Evolutionary conservation across 2,329 filamentous ascomycete species (phyloP).

Genomic region (Fusarium tricinctum): DNA sequence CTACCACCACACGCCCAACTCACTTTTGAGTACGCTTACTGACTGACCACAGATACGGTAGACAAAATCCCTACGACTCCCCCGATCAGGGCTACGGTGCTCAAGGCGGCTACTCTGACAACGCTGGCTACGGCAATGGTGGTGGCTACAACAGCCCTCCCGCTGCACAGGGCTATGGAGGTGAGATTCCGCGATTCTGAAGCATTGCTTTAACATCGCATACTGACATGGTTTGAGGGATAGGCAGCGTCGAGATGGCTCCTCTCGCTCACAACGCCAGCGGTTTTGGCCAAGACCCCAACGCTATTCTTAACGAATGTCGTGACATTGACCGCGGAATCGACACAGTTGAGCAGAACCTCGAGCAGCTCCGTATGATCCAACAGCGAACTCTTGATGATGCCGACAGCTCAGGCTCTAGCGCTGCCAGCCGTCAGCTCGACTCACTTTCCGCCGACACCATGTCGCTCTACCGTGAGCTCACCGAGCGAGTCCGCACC

Average conservation of each 20-base stretch:
- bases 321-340: constrained; percentile 83
- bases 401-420: constrained; percentile 77
- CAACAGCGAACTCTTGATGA: constrained; percentile 81
- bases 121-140: constrained; percentile 45
- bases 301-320: constrained; percentile 87
- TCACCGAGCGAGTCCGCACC: constrained; percentile 83
- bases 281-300: constrained; percentile 70
- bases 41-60: constrained; percentile 65
- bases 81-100: constrained; percentile 55
- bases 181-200: constrained; percentile 40
- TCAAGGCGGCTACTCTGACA: constrained; percentile 7
- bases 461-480: constrained; percentile 83
- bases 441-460: constrained; percentile 82
- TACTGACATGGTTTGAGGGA: constrained; percentile 51
- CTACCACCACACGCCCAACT: constrained; percentile 18
- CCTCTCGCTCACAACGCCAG: constrained; percentile 69
- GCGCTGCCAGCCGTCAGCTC: constrained; percentile 76
- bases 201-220: constrained; percentile 4
- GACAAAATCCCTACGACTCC: constrained; percentile 72
- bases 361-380: constrained; percentile 78
- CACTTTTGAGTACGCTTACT: constrained; percentile 44
- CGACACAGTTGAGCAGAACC: constrained; percentile 78
- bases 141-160: constrained; percentile 43
- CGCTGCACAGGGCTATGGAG: constrained; percentile 39
- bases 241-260: constrained; percentile 77